Conservation (phyloP, 257 asterid species). For the Solanum infundibuliforme region DNA sequence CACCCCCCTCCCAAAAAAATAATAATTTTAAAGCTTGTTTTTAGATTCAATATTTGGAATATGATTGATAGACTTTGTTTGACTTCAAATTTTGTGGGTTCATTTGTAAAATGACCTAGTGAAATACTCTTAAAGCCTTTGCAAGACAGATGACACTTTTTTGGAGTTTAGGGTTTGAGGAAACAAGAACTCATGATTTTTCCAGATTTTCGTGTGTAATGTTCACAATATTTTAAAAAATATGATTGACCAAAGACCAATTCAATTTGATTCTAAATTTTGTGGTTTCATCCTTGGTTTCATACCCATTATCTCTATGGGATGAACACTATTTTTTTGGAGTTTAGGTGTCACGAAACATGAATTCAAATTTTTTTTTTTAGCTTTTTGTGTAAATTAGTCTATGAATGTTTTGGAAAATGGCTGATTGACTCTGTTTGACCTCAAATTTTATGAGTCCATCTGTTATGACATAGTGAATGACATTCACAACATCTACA, state of each 20-base stretch:
- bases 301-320: neutral
- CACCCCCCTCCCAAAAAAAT: too few relatives aligned
- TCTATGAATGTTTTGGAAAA: neutral
- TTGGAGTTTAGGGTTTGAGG: neutral
- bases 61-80: neutral
- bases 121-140: neutral
- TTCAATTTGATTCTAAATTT: neutral
- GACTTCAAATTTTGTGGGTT: neutral
- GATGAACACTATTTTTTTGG: neutral
- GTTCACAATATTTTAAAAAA: too few relatives aligned
- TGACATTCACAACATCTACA: neutral
- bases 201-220: neutral
- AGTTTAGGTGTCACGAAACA: neutral
- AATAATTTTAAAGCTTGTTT: too few relatives aligned
- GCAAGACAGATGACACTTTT: neutral
- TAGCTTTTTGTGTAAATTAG: neutral
- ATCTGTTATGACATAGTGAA: neutral
- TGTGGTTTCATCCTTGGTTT: too few relatives aligned
- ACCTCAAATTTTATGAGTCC: neutral
- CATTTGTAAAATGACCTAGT: neutral
- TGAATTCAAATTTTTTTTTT: too few relatives aligned
- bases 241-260: neutral
- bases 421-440: neutral
- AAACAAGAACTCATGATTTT: neutral
- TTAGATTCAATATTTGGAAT: neutral